Evolutionary conservation across 2,329 filamentous ascomycete species (phyloP).

Genomic region (Paecilomyces variotii): DNA sequence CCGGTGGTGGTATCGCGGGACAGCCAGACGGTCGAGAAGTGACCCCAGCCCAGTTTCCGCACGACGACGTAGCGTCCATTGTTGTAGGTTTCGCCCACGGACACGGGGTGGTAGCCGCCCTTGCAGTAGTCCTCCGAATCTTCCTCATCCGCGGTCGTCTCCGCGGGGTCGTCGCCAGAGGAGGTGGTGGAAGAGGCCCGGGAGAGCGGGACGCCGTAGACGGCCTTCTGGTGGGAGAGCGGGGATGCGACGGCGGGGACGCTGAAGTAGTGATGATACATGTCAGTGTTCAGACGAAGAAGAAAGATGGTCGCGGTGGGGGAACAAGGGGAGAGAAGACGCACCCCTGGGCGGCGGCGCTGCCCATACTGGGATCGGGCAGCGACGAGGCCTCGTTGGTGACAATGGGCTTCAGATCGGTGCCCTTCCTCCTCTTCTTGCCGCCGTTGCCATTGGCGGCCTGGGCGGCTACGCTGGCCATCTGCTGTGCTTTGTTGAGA

Average conservation of each 20-base stretch:
- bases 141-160: slow-evolving; percentile 95
- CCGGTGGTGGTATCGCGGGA: slow-evolving; percentile 75
- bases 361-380: slow-evolving; percentile 33
- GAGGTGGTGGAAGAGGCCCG: slow-evolving; percentile 66
- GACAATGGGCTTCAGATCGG: slow-evolving; percentile 58
- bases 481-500: slow-evolving; percentile 59
- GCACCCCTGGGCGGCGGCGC: slow-evolving; percentile 40
- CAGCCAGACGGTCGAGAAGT: slow-evolving; percentile 94
- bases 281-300: slow-evolving; percentile 2
- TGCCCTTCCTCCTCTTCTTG: slow-evolving; percentile 59
- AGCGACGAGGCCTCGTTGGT: slow-evolving; percentile 49
- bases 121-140: slow-evolving; percentile 99
- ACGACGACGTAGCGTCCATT: slow-evolving; percentile 94
- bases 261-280: slow-evolving; percentile 7
- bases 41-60: slow-evolving; percentile 94
- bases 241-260: slow-evolving; percentile 27
- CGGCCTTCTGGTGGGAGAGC: slow-evolving; percentile 34
- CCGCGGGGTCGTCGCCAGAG: slow-evolving; percentile 72
- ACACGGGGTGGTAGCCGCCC: slow-evolving; percentile 93
- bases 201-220: slow-evolving; percentile 51
- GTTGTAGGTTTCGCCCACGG: slow-evolving; percentile 93
- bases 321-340: slow-evolving; percentile 7
- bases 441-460: slow-evolving; percentile 48
- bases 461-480: slow-evolving; percentile 42
- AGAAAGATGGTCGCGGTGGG: slow-evolving; percentile 3